Percentiles rank a stretch among this genome's conserved stretches.
phyloP scores from a whole-genome alignment of 2,329 filamentous ascomycete species.

The Cladobotryum protrusum region DNA sequence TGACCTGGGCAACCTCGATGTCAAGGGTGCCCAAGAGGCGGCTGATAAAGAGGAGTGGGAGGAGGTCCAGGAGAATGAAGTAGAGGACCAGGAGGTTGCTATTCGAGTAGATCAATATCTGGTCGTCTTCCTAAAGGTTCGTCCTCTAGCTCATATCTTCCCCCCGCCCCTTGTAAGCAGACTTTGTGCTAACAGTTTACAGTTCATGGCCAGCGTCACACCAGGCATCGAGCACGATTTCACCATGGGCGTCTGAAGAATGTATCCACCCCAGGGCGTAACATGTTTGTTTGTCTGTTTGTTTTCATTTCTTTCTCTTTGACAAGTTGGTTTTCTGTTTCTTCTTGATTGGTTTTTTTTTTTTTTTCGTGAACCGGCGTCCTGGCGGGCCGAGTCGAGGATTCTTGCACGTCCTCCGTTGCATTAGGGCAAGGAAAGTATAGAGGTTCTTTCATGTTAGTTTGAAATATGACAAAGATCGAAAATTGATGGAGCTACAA shows the following conservation, averaged over 20 bases:
- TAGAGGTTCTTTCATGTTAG: too few relatives aligned
- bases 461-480: too few relatives aligned
- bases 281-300: too few relatives aligned
- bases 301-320: neutral
- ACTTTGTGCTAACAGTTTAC: neutral
- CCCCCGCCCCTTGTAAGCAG: neutral
- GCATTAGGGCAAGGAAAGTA: too few relatives aligned
- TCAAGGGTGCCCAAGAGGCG: slow-evolving; percentile 45
- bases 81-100: slow-evolving; percentile 66
- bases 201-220: slow-evolving; percentile 83
- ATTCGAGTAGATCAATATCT: slow-evolving; percentile 86
- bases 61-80: slow-evolving; percentile 53
- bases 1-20: slow-evolving; percentile 62
- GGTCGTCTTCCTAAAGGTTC: slow-evolving; percentile 78
- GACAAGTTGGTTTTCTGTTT: too few relatives aligned
- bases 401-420: too few relatives aligned
- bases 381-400: neutral
- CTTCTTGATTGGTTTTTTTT: neutral
- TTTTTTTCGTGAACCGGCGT: neutral
- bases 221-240: slow-evolving; percentile 97
- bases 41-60: slow-evolving; percentile 59
- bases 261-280: neutral
- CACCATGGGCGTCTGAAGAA: slow-evolving; percentile 77
- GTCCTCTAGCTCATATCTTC: slow-evolving; percentile 16
- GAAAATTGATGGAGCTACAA: too few relatives aligned